Percentiles rank a stretch among this genome's conserved stretches.
Conservation (phyloP, 352 stramenopile genomes). For the Phytophthora meadii region DNA sequence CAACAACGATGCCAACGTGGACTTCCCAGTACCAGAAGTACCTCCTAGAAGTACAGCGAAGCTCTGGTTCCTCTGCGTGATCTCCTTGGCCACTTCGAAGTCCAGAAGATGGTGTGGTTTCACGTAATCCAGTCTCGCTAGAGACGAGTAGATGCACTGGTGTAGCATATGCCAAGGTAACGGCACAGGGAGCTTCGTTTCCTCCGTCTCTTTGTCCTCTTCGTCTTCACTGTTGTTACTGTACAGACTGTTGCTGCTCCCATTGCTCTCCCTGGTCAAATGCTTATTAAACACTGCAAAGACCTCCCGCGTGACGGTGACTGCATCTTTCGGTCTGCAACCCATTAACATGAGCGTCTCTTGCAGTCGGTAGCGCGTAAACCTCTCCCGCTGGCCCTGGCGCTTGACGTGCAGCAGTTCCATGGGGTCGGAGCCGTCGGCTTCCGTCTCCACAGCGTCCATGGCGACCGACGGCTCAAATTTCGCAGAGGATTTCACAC, state of each 20-base stretch:
- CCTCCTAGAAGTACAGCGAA: conserved; percentile 89
- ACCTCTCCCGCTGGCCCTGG: conserved; percentile 59
- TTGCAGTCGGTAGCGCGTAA: conserved; percentile 86
- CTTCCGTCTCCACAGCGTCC: conserved; percentile 62
- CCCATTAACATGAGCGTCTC: conserved; percentile 92
- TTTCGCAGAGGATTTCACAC: conserved; percentile 5
- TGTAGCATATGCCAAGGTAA: conserved; percentile 81
- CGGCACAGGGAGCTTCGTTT: conserved; percentile 16
- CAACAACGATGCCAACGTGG: conserved; percentile 82
- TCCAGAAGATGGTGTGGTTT: conserved; percentile 88
- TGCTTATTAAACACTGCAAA: conserved; percentile 73
- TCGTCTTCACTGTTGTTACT: conserved; percentile 25
- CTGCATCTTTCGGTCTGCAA: conserved; percentile 77
- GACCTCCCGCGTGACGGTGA: conserved; percentile 71
- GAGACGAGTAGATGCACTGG: conserved; percentile 82
- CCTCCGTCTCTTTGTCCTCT: conserved; percentile 2
- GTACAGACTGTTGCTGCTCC: conserved; percentile 12
- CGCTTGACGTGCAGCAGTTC: conserved; percentile 74
- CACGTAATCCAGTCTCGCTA: conserved; percentile 82
- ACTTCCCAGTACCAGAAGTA: conserved; percentile 88
- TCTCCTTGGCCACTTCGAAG: conserved; percentile 86
- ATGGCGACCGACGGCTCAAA: conserved; percentile 33
- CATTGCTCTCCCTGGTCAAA: conserved; percentile 24
- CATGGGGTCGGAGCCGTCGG: conserved; percentile 76
- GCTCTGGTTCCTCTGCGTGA: conserved; percentile 86